Conservation (phyloP, 2,329 filamentous ascomycete species). For the Claviceps humidiphila region DNA sequence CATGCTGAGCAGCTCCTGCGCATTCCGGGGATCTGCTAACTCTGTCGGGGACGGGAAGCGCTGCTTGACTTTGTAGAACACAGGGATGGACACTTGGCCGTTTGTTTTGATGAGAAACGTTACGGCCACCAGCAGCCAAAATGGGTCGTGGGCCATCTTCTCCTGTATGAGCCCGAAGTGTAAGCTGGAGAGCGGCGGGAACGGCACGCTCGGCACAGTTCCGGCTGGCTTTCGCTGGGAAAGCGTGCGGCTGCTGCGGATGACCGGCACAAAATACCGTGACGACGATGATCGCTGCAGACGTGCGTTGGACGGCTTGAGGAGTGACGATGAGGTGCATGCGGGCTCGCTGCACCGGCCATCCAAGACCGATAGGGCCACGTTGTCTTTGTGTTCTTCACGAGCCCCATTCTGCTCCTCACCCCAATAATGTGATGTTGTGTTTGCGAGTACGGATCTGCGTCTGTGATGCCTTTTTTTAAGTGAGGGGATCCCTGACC, state of each 20-base stretch:
- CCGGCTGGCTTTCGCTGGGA: slow-evolving; percentile 26
- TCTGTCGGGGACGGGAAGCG: slow-evolving; percentile 52
- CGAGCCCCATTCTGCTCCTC: not conserved
- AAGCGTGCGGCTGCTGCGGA: slow-evolving; percentile 7
- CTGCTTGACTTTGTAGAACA: slow-evolving; percentile 55
- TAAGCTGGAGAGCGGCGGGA: slow-evolving; percentile 50
- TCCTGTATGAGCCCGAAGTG: slow-evolving; percentile 78
- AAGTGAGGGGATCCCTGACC: not conserved
- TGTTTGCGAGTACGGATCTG: not conserved
- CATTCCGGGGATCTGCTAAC: slow-evolving; percentile 41
- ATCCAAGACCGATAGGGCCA: not conserved
- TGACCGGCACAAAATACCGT: slow-evolving; percentile 18
- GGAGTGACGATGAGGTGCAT: not conserved
- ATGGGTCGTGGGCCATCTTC: slow-evolving; percentile 58
- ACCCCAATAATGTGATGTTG: not conserved
- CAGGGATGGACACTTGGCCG: slow-evolving; percentile 60
- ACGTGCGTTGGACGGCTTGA: not conserved
- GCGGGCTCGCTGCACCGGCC: not conserved
- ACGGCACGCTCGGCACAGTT: slow-evolving; percentile 43
- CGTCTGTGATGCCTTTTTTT: not conserved
- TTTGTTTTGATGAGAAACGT: slow-evolving; percentile 76
- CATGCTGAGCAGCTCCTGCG: slow-evolving; percentile 39
- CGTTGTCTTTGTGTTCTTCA: too few species aligned
- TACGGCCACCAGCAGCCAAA: slow-evolving; percentile 67
- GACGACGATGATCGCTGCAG: slow-evolving; percentile 15